Conservation (phyloP, 495 filamentous ascomycete genomes). For the Lindgomyces ingoldianus region DNA sequence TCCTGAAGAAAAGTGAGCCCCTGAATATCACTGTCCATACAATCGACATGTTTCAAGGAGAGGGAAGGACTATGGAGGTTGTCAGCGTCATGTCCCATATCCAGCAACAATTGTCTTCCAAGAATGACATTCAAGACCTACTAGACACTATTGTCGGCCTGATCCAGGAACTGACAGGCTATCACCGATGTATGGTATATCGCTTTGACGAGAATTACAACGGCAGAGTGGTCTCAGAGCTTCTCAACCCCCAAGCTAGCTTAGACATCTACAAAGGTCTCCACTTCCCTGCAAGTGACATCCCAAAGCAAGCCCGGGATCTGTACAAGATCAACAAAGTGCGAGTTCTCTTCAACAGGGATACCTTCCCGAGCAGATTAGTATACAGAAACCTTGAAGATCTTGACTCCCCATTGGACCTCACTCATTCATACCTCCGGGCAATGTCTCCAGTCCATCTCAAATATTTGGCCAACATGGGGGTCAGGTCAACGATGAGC, state of each 20-base stretch:
- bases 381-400: conserved; percentile 7
- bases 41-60: conserved; percentile 10
- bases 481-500: conserved; percentile 24
- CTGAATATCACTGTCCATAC: conserved; percentile 1
- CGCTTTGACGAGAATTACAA: conserved; percentile 20
- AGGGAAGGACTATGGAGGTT: conserved; percentile 10
- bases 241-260: conserved; percentile 8
- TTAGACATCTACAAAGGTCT: conserved; percentile 20
- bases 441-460: conserved; percentile 27
- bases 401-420: conserved; percentile 10
- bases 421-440: conserved; percentile 23
- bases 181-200: conserved; percentile 22
- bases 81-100: conserved; percentile 23
- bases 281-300: conserved; percentile 25
- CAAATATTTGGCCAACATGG: conserved; percentile 23
- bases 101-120: conserved; percentile 16
- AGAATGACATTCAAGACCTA: conserved; percentile 5
- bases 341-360: conserved; percentile 21
- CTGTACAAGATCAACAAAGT: conserved; percentile 24
- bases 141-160: conserved; percentile 17
- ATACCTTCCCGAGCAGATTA: conserved; percentile 4
- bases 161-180: conserved; percentile 13
- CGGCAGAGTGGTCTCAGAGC: conserved; percentile 15
- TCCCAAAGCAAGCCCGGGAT: conserved; percentile 23
- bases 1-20: conserved; percentile 6